These are phyloP conservation scores for Styphnolobium japonicum DNA, from an alignment of 306 rosid species.

Conservation along the genomic window DNA sequence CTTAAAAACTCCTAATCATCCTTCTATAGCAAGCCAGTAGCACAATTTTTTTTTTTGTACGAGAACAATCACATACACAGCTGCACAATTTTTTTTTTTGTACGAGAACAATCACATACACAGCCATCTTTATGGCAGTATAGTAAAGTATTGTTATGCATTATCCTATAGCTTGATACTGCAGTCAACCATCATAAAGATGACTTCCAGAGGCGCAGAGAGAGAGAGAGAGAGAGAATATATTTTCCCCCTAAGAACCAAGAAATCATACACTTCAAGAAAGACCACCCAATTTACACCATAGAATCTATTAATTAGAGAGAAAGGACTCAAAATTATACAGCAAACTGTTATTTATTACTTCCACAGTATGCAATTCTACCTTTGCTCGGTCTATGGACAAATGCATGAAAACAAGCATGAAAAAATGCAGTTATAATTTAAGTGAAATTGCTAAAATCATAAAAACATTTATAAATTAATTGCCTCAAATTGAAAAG, in stretches of 20 bases:
- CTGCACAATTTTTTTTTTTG: too few species aligned
- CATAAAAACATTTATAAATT: constrained; percentile 15
- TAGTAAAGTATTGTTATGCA: neutral
- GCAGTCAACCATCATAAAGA: neutral
- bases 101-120: neutral
- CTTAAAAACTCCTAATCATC: neutral
- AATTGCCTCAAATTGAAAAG: constrained; percentile 15
- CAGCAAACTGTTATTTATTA: neutral
- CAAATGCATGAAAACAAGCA: constrained; percentile 8
- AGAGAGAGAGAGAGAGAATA: neutral
- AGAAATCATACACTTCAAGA: neutral
- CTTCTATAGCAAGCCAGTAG: neutral
- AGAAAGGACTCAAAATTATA: constrained; percentile 3
- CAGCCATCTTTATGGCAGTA: neutral
- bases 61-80: neutral
- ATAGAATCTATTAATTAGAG: neutral
- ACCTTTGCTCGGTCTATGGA: constrained; percentile 8
- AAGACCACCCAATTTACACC: neutral
- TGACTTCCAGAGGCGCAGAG: neutral
- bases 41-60: neutral
- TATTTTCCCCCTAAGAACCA: neutral
- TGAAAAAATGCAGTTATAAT: neutral
- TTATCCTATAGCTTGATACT: neutral
- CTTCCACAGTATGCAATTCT: constrained; percentile 1
- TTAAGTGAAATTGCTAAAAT: constrained; percentile 1